Evolutionary conservation across 306 rosid genomes (phyloP).

Genomic region (Pyrus pyrifolia): DNA sequence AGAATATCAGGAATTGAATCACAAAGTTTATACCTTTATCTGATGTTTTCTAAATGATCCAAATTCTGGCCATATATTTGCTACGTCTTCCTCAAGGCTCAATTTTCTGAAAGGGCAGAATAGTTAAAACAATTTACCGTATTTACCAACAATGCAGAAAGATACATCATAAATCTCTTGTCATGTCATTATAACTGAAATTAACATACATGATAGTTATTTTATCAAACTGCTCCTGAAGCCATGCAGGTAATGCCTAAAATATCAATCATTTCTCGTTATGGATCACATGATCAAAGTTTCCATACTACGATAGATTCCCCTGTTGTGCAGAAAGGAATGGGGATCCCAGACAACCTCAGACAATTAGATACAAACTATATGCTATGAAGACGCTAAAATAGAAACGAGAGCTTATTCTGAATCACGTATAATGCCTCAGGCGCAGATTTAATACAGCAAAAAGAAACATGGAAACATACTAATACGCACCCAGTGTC

Average conservation of each 20-base stretch:
- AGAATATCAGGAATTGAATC: slow-evolving; percentile 8
- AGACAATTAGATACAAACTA: neutral
- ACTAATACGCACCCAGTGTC: slow-evolving; percentile 64
- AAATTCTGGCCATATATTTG: slow-evolving; percentile 88
- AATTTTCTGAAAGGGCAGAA: slow-evolving; percentile 46
- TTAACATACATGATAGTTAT: neutral
- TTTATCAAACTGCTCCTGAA: neutral
- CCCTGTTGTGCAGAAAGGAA: neutral
- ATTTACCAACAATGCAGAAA: neutral
- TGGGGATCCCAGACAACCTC: neutral
- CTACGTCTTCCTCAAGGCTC: slow-evolving; percentile 68
- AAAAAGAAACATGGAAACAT: neutral
- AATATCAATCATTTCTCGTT: neutral
- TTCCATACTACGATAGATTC: neutral
- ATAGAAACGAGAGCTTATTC: neutral
- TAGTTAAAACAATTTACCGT: neutral
- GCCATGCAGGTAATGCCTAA: neutral
- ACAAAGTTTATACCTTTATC: slow-evolving; percentile 53
- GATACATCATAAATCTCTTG: neutral
- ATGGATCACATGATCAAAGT: neutral
- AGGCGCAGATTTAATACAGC: neutral
- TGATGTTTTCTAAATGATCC: slow-evolving; percentile 66
- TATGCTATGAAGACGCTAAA: neutral
- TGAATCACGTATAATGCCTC: neutral
- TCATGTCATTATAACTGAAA: neutral